Percentiles rank a stretch among this genome's conserved stretches.
These are phyloP conservation scores for Gossypium australe DNA, from an alignment of 345 rosid species.

Conservation along the genomic window DNA sequence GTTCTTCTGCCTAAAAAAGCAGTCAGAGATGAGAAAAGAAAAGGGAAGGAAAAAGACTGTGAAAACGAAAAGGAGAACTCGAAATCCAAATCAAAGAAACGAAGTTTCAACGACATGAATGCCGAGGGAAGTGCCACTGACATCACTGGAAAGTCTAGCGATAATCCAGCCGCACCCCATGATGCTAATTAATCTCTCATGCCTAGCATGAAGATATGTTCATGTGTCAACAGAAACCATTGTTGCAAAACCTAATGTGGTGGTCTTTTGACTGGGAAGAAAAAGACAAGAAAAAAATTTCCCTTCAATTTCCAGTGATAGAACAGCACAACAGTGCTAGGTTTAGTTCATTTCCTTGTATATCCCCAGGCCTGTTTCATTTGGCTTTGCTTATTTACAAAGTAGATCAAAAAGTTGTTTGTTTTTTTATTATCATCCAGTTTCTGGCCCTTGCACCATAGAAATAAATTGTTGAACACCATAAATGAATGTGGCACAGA, in stretches of 20 bases:
- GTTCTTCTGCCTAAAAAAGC: conserved; percentile 34
- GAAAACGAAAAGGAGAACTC: conserved; percentile 32
- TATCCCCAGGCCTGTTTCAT: not conserved
- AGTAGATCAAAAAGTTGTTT: not conserved
- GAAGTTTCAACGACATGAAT: conserved; percentile 43
- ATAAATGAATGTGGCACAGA: too few relatives aligned
- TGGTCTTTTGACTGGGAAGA: not conserved
- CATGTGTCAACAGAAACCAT: not conserved
- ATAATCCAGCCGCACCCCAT: conserved; percentile 18
- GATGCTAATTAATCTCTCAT: conserved; percentile 14
- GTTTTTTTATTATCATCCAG: not conserved
- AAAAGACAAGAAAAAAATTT: not conserved
- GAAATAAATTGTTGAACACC: not conserved
- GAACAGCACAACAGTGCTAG: not conserved
- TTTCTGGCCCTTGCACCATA: not conserved
- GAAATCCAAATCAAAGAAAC: conserved; percentile 52
- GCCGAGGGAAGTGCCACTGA: conserved; percentile 34
- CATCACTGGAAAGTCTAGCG: conserved; percentile 26
- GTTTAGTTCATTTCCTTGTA: not conserved
- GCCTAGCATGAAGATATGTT: not conserved
- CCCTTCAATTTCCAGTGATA: not conserved
- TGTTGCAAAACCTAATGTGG: not conserved
- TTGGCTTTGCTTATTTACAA: not conserved
- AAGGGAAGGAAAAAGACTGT: conserved; percentile 31
- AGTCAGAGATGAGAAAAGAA: conserved; percentile 26